A percentile compares a stretch with the other conserved stretches of the same genome.
Conservation (phyloP, 345 rosid species). For the Schrenkiella parvula region DNA sequence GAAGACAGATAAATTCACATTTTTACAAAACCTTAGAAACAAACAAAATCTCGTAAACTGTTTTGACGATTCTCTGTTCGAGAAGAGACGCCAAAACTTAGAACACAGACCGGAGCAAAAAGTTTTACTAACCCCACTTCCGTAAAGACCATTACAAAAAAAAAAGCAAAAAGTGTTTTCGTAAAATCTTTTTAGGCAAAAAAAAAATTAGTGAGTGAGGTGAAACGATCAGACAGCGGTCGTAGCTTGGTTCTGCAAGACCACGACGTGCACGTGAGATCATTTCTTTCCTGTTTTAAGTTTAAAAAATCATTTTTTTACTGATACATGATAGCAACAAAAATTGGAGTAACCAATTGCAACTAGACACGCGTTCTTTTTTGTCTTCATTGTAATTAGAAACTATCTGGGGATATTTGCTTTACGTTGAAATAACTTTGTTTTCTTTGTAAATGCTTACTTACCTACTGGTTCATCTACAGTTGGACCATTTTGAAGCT, state of each 20-base stretch:
- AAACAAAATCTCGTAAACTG: slow-evolving; percentile 17
- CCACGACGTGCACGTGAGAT: slow-evolving; percentile 20
- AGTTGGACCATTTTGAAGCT: no score
- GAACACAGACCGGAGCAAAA: slow-evolving; percentile 20
- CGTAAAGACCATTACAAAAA: slow-evolving; percentile 16
- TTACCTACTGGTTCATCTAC: no score
- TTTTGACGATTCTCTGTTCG: slow-evolving; percentile 7
- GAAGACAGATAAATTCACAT: neutral
- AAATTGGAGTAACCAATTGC: neutral
- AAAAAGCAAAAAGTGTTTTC: slow-evolving; percentile 1
- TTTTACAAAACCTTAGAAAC: neutral
- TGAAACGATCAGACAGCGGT: slow-evolving; percentile 4
- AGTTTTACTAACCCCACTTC: slow-evolving; percentile 32
- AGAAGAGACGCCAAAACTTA: slow-evolving; percentile 24
- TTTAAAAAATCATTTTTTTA: neutral
- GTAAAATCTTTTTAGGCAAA: slow-evolving; percentile 1
- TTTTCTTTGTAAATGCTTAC: no score
- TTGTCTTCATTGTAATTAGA: no score
- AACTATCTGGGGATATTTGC: no score
- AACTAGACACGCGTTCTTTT: neutral
- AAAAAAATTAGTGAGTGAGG: neutral
- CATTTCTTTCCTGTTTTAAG: neutral
- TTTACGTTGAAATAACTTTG: no score
- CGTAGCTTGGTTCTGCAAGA: slow-evolving; percentile 16
- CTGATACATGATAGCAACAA: neutral